Evolutionary conservation across 148 eudicot species (phyloP).

Genomic region (Euryodendron excelsum): DNA sequence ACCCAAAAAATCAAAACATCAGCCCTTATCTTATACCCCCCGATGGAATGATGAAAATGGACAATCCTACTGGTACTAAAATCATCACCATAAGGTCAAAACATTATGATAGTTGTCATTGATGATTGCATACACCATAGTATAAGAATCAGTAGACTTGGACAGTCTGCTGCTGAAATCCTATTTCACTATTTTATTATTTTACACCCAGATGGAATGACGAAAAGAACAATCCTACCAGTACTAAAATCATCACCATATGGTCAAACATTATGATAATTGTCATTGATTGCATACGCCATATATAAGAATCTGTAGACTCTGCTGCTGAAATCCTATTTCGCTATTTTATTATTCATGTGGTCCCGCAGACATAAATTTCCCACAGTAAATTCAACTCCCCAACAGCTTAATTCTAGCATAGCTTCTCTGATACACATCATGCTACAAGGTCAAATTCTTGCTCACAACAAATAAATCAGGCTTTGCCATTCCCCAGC

Average conservation of each 20-base stretch:
- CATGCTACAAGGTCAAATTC: too few relatives aligned
- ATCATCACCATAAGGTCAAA: background rate
- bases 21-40: slow-evolving; percentile 1
- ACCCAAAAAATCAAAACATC: slow-evolving; percentile 15
- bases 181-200: too few relatives aligned
- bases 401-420: background rate
- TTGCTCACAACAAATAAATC: too few relatives aligned
- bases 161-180: too few relatives aligned
- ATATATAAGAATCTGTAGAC: background rate
- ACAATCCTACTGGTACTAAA: background rate
- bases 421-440: too few relatives aligned
- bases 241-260: background rate
- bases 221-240: background rate
- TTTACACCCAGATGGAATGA: background rate
- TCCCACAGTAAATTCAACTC: background rate
- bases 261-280: background rate
- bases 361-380: background rate
- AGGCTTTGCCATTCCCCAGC: too few relatives aligned
- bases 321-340: too few relatives aligned
- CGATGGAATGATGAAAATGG: background rate
- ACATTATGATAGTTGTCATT: background rate
- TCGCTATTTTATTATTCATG: background rate
- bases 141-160: background rate
- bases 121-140: background rate
- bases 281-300: background rate